Base-by-base conservation (phyloP, 108 stramenopile species). In the Skeletonema potamos region DNA sequence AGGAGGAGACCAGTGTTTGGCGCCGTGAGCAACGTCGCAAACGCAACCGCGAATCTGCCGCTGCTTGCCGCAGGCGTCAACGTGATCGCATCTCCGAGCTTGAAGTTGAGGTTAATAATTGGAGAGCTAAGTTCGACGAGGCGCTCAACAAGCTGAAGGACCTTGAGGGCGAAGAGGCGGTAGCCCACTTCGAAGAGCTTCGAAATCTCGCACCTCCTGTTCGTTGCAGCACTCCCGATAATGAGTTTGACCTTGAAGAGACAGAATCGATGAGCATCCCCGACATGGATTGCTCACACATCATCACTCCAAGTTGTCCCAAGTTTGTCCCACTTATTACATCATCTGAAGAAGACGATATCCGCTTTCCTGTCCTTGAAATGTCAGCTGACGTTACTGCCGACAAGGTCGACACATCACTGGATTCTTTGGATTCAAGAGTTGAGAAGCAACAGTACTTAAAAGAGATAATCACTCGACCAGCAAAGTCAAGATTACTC, bases 381-480 rank as follows among this genome's bases (percentile, higher is more conserved):
- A 66, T 27, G 28, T 48, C 27, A 18, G 43, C 44, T 15, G 56
- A 66, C 36, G 65, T 51, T 37, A 58, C 66, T 22, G 27, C 7
- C 17, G 22, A 22, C n/a, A 18, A 15, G 51, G 36, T 59, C 6
- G 1, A 44, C 48, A 34, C 44, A 58, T 24, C 54, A 4, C 2
- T 41, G 39, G 60, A 18, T 51, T 62, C 66, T 24, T 7, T 48
- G 22, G 57, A 67, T 57, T 22, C 78, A 55, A 79, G 78, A 68
- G 78, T 72, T 62, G 80, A 82, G 76, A 84, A 86, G 63, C 58
- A 77, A 57, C 85, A 86, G 79, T 84, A 75, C 75, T 85, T 86
- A 82, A 68, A 71, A 82, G 89, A 90, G 83, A 86, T 87, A 83
- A 92, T 92, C 91, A 88, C 91, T 79, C 87, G 89, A 89, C 89